Evolutionary conservation across 1,284 basidiomycete species (phyloP).

Genomic region (Hemileia vastatrix): DNA sequence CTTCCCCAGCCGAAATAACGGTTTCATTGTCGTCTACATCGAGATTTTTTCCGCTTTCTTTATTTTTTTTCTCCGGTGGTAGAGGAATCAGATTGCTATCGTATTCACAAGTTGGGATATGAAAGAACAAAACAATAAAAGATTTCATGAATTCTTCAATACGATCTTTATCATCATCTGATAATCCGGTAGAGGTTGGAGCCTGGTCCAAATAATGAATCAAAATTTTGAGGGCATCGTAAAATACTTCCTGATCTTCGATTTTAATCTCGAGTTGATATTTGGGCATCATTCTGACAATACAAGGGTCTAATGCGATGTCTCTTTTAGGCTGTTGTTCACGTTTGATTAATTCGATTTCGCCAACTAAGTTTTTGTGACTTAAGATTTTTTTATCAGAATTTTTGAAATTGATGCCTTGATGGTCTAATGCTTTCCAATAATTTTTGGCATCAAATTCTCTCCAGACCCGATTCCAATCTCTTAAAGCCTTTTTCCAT

Average conservation of each 20-base stretch:
- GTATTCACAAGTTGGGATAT: constrained; percentile 16
- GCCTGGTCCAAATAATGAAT: constrained; percentile 43
- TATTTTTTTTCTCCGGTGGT: constrained; percentile 20
- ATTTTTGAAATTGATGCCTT: constrained; percentile 85
- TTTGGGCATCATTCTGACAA: constrained; percentile 16
- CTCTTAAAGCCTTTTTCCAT: constrained; percentile 86
- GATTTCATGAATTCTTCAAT: constrained; percentile 18
- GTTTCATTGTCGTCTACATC: constrained; percentile 19
- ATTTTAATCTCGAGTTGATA: constrained; percentile 15
- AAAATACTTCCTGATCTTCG: constrained; percentile 10
- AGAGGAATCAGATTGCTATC: constrained; percentile 22
- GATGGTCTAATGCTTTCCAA: constrained; percentile 92
- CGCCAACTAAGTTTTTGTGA: constrained; percentile 73
- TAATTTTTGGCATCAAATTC: constrained; percentile 96
- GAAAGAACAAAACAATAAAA: constrained; percentile 10
- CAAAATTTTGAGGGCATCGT: constrained; percentile 17
- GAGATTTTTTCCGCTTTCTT: constrained; percentile 5
- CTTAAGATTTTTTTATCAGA: constrained; percentile 96
- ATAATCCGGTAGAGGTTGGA: constrained; percentile 41
- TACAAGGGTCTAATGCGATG: constrained; percentile 15
- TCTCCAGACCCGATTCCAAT: constrained; percentile 95
- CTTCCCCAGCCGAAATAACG: constrained; percentile 11
- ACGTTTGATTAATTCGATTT: constrained; percentile 70
- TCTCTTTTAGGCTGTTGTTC: constrained; percentile 60
- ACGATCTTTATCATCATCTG: constrained; percentile 17